phyloP scores from a whole-genome alignment of 495 filamentous ascomycete genomes.

The Opeltia flavorubescens region DNA sequence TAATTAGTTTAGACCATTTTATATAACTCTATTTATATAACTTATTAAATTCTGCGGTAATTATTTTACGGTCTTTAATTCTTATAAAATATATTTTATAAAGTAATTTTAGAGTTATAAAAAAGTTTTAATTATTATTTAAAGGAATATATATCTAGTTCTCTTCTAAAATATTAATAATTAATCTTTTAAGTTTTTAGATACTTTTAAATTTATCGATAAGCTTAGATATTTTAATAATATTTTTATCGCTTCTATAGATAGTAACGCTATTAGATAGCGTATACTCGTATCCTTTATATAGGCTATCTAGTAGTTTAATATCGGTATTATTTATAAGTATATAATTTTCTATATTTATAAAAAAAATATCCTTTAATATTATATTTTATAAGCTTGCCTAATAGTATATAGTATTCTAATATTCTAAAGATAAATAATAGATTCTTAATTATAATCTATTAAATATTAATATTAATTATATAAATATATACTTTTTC shows the following conservation, averaged over 20 bases:
- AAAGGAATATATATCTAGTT: slow-evolving; percentile 1
- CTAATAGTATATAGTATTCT: no score
- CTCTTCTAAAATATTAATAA: background rate
- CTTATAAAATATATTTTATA: slow-evolving; percentile 3
- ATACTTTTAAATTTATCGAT: background rate
- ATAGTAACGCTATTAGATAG: background rate
- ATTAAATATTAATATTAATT: background rate
- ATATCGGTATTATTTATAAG: background rate
- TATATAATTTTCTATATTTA: background rate
- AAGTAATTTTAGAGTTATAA: background rate
- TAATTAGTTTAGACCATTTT: no score
- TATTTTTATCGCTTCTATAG: background rate
- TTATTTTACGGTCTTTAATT: slow-evolving; percentile 3
- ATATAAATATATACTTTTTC: background rate
- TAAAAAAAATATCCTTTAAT: no score
- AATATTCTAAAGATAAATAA: background rate
- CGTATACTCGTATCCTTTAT: background rate
- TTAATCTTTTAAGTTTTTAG: background rate
- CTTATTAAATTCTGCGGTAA: slow-evolving; percentile 12
- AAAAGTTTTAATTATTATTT: background rate
- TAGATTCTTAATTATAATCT: background rate
- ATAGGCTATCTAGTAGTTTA: background rate
- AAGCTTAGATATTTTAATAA: background rate
- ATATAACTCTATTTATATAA: slow-evolving; percentile 8
- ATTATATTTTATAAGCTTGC: no score